Base-by-base conservation (phyloP, 2,329 filamentous ascomycete species). In the Oidium heveae region DNA sequence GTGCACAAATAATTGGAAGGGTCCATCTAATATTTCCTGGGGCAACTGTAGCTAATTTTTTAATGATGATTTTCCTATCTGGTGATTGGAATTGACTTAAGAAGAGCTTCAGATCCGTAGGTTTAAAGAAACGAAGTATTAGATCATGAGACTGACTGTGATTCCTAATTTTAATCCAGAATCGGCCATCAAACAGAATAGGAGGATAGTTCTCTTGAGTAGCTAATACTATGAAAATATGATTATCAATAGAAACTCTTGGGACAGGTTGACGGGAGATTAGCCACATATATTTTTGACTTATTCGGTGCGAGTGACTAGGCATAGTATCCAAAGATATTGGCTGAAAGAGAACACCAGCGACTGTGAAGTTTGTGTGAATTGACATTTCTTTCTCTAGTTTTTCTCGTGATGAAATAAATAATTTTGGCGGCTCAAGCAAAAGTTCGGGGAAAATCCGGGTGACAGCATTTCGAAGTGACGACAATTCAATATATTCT, bases 161-260 rank as follows among this genome's bases (percentile, higher is more conserved):
- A 49, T 60, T 63, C 50, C 56, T 41, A 15, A 77, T 55, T 16
- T 71, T 68, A 16, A 80, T 65, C 79, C 79, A 82, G 64, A 73
- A 82, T 1, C 79, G 74, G 0, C 76, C 74, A 63, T 82, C 79
- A 67, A 72, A 82, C 4, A 54, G 58, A 4, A 49, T 53, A 63
- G 63, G 66, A 2, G 59, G 51, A 41, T 58, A 55, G 5, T 46
- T 34, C 16, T 7, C 13, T 33, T n/a, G n/a, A 22, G 13, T 44
- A 20, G 43, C 18, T n/a, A 18, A 36, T 24, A 41, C 55, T 28
- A 50, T 24, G 20, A 43, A 24, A 36, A 18, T 18, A 16, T 24
- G 18, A 43, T 41, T 22, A 2, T 7, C 20, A 39, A 12, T 13
- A 4, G 36, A n/a, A 18, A 32, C n/a, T 16, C 32, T 41, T 18